Base-by-base conservation (phyloP, 139 green algal species). In the Picochlorum sp. region DNA sequence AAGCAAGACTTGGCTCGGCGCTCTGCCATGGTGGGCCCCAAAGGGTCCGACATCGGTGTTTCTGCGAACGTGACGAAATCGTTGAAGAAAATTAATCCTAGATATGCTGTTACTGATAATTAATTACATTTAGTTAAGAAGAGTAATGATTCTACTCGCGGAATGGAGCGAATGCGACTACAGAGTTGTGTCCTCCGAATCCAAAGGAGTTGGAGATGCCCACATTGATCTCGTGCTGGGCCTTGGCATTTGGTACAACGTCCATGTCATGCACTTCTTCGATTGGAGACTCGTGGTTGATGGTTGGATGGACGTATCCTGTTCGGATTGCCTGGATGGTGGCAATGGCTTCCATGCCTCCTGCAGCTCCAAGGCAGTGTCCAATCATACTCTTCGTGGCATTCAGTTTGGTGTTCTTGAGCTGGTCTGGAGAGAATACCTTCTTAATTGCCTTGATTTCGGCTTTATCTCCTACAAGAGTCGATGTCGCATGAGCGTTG, bases 341-440 rank as follows among this genome's bases (percentile, higher is more conserved):
- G 14, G 92, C 92, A 26, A 98, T 83, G 14, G 90, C 92, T 81
- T 99, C 94, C 68, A 99, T 71, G 26, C 94, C 94, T 4, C 83
- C 94, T 4, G 94, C 94, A 10, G 94, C 92, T 11, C 94, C 94
- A 47, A 99, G 82, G 79, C 87, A 92, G 79, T 99, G 94, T 4
- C 94, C 94, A 52, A 97, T 97, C 82, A 99, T 90, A 50, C 83
- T 95, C 85, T 99, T 99, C 72, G 94, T 99, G 66, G 75, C 92
- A 72, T 98, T 98, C 69, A 99, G 92, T 74, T 94, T 96, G 58
- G 97, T 74, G 65, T 90, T 31, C 38, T 56, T 76, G 23, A 85
- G 79, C 74, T 89, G 71, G 6, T 54, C 47, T 7, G n/a, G n/a
- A 37, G 68, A 74, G 80, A 99, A 97, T 30, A 75, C 89, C 68